Percentiles rank a stretch among this genome's conserved stretches.
Conservation (phyloP, 1,284 basidiomycete genomes). For the Pholiota adiposa region DNA sequence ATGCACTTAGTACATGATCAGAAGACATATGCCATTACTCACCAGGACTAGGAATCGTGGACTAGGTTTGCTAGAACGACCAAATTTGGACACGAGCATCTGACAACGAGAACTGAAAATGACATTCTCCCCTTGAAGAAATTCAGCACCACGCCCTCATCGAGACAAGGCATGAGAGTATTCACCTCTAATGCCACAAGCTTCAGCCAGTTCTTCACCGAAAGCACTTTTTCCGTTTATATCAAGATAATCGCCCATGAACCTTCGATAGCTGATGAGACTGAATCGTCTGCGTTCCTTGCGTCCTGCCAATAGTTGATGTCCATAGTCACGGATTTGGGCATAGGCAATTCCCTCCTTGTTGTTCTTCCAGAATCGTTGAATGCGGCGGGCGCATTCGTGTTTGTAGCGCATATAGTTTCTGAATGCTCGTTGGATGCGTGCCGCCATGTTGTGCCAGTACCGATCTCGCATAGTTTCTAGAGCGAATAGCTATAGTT, state of each 20-base stretch:
- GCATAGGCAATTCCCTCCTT: constrained; percentile 92
- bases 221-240: constrained; percentile 83
- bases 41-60: constrained; percentile 93
- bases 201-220: constrained; percentile 79
- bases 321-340: constrained; percentile 91
- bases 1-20: background rate
- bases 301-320: constrained; percentile 87
- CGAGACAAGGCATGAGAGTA: background rate
- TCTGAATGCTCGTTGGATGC: constrained; percentile 96
- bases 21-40: constrained; percentile 30
- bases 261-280: constrained; percentile 92
- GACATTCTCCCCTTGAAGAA: constrained; percentile 66
- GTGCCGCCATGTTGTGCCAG: constrained; percentile 99
- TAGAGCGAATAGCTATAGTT: constrained; percentile 86
- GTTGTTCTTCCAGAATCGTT: constrained; percentile 98
- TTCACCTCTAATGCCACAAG: constrained; percentile 79
- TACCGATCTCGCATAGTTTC: constrained; percentile 99
- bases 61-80: constrained; percentile 89
- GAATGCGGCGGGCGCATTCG: constrained; percentile 94
- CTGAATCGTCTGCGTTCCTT: constrained; percentile 96
- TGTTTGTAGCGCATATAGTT: constrained; percentile 96
- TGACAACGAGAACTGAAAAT: constrained; percentile 89
- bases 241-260: constrained; percentile 97
- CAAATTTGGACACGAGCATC: constrained; percentile 85
- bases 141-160: background rate